Evolutionary conservation across 148 eudicot species (phyloP).

Genomic region (Drosera capensis): DNA sequence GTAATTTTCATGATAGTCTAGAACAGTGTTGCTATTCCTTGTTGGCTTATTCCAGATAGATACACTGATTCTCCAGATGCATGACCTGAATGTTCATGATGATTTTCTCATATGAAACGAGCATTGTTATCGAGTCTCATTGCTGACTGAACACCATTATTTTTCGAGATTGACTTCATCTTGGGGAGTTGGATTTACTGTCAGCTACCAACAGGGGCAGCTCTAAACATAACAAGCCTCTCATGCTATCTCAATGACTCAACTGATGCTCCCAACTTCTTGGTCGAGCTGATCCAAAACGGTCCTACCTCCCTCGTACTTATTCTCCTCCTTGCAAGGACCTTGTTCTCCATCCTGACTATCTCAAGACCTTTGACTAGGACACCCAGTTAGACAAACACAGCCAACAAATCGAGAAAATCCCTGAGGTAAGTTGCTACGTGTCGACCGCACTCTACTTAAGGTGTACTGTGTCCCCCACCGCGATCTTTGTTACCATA

Average conservation of each 20-base stretch:
- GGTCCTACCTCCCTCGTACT: conserved; percentile 57
- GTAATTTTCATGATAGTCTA: no score
- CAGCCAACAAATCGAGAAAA: conserved; percentile 26
- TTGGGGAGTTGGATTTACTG: conserved; percentile 78
- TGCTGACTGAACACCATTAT: background rate
- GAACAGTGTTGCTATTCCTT: no score
- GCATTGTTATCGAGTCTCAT: no score
- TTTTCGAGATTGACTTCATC: conserved; percentile 58
- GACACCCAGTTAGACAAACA: conserved; percentile 44
- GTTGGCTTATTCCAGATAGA: no score
- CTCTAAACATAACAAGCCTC: conserved; percentile 58
- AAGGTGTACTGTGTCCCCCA: conserved; percentile 43
- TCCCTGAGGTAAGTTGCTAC: conserved; percentile 58
- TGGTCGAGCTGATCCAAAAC: conserved; percentile 63
- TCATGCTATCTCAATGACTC: conserved; percentile 43
- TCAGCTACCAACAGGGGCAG: conserved; percentile 56
- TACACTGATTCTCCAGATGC: no score
- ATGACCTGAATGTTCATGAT: no score
- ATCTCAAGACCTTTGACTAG: conserved; percentile 64
- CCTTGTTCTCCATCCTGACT: conserved; percentile 55
- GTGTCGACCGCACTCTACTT: conserved; percentile 42
- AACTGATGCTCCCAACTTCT: conserved; percentile 62
- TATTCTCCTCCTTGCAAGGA: conserved; percentile 62
- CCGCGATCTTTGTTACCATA: conserved; percentile 30
- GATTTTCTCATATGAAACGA: background rate